phyloP scores from a whole-genome alignment of 441 rosid species.

The Biscutella laevigata region DNA sequence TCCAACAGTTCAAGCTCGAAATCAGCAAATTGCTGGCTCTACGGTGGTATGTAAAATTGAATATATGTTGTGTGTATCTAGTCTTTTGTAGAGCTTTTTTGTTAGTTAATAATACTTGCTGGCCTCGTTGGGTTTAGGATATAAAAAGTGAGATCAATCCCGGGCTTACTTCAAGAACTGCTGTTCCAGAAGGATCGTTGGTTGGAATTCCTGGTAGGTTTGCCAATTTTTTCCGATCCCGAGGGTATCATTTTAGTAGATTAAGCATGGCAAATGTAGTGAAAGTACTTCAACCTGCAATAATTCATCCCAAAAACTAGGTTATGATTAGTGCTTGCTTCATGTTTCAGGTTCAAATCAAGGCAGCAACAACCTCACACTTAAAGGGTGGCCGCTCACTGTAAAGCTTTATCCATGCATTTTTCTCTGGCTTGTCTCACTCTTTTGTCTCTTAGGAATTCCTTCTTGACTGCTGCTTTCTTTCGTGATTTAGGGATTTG shows the following conservation, averaged over 20 bases:
- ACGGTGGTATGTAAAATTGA: constrained; percentile 39
- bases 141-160: constrained; percentile 82
- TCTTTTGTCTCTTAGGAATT: not conserved
- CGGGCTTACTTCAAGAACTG: constrained; percentile 65
- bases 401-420: constrained; percentile 40
- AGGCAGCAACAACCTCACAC: constrained; percentile 66
- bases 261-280: constrained; percentile 9
- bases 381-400: constrained; percentile 93
- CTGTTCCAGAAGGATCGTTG: constrained; percentile 78
- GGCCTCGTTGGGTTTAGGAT: constrained; percentile 45
- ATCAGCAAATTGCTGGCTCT: constrained; percentile 63
- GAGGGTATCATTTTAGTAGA: constrained; percentile 2
- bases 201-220: constrained; percentile 67
- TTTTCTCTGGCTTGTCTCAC: constrained; percentile 1
- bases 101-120: constrained; percentile 7
- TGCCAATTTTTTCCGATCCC: constrained; percentile 9
- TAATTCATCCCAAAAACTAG: not conserved
- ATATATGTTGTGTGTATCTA: not conserved
- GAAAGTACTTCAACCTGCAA: constrained; percentile 1
- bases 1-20: constrained; percentile 65
- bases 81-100: constrained; percentile 1
- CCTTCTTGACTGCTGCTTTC: constrained; percentile 10
- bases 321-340: constrained; percentile 8
- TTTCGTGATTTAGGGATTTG: constrained; percentile 47
- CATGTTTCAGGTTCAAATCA: constrained; percentile 73